Evolutionary conservation across 441 rosid genomes (phyloP).

Genomic region (Lepidium campestre): DNA sequence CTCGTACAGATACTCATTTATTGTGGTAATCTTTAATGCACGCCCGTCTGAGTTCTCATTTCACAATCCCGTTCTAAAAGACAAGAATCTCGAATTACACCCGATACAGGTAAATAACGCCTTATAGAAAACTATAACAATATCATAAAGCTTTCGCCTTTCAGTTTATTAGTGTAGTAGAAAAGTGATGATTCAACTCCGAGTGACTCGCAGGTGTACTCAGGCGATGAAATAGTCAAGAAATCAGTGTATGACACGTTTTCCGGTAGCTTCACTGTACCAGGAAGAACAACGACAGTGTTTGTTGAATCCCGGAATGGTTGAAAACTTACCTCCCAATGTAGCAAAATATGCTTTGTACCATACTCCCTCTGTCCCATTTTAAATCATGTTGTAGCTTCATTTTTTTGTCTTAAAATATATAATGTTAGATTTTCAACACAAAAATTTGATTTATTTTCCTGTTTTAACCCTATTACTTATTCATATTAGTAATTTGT

Average conservation of each 20-base stretch:
- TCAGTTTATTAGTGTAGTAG: not conserved
- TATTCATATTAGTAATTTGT: too few species aligned
- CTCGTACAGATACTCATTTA: constrained; percentile 57
- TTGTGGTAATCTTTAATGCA: constrained; percentile 66
- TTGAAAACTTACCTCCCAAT: constrained; percentile 5
- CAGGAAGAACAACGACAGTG: constrained; percentile 62
- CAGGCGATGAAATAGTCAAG: constrained; percentile 59
- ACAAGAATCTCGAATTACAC: constrained; percentile 61
- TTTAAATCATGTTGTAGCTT: too few species aligned
- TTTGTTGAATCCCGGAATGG: constrained; percentile 51
- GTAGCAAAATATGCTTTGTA: not conserved
- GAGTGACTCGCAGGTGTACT: constrained; percentile 39
- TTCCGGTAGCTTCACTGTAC: constrained; percentile 55
- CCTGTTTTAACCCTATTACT: too few species aligned
- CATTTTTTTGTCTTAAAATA: too few species aligned
- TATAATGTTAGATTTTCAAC: too few species aligned
- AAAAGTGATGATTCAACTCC: not conserved
- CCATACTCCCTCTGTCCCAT: too few species aligned
- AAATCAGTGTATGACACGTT: constrained; percentile 55
- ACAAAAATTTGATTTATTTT: too few species aligned
- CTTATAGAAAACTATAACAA: not conserved
- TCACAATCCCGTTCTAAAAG: constrained; percentile 36
- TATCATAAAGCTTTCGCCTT: not conserved
- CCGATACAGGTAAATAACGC: constrained; percentile 64
- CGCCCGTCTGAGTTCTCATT: constrained; percentile 60